phyloP scores from a whole-genome alignment of 75 land plant genomes.

The Selaginella moellendorffii region DNA sequence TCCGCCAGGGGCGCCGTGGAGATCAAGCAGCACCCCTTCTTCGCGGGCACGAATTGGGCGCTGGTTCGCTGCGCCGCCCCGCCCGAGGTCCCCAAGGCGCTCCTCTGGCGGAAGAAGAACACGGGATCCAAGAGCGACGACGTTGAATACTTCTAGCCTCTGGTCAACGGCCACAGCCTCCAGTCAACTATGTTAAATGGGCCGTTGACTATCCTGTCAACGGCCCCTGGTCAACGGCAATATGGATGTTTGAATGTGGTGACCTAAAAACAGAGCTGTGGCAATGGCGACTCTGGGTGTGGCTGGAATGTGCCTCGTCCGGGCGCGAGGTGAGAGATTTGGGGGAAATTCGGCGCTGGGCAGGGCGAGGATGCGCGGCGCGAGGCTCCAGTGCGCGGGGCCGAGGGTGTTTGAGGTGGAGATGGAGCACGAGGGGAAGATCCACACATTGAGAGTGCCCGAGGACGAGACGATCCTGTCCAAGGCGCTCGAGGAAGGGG shows the following conservation, averaged over 20 bases:
- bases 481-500: slow-evolving; percentile 57
- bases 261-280: too few relatives aligned
- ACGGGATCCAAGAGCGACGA: neutral
- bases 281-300: too few relatives aligned
- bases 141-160: neutral
- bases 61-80: slow-evolving; percentile 41
- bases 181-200: too few relatives aligned
- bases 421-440: slow-evolving; percentile 53
- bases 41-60: slow-evolving; percentile 76
- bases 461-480: slow-evolving; percentile 61
- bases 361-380: too few relatives aligned
- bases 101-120: neutral
- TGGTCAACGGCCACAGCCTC: too few relatives aligned
- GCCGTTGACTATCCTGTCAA: too few relatives aligned
- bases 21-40: slow-evolving; percentile 58
- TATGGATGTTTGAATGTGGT: too few relatives aligned
- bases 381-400: neutral
- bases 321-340: too few relatives aligned
- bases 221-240: too few relatives aligned
- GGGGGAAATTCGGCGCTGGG: too few relatives aligned
- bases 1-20: slow-evolving; percentile 42
- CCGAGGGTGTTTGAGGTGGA: slow-evolving; percentile 37
- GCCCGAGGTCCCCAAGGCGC: slow-evolving; percentile 29
- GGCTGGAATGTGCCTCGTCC: too few relatives aligned
- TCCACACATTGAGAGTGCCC: slow-evolving; percentile 43